A percentile compares a stretch with the other conserved stretches of the same genome.
Evolutionary conservation across 192 early-diverging fungal genomes (phyloP).

Genomic region (Allomyces javanicus): DNA sequence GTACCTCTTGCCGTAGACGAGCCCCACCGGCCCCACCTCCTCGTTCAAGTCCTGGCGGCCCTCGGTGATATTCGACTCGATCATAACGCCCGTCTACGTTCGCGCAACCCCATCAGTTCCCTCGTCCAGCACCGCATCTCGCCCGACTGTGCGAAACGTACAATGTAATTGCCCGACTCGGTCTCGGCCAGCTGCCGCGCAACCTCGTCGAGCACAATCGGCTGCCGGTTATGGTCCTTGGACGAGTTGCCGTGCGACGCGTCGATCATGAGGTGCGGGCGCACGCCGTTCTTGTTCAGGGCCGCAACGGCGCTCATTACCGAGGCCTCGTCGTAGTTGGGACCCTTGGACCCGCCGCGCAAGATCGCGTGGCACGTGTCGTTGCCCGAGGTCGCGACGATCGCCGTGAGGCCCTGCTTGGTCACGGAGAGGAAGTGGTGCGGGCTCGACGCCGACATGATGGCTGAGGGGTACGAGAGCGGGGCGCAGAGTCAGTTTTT

Average conservation of each 20-base stretch:
- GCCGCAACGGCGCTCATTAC: constrained; percentile 34
- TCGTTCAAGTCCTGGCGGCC: constrained; percentile 67
- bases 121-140: no score
- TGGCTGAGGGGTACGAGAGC: constrained; percentile 10
- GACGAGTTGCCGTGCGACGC: constrained; percentile 81
- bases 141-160: not conserved
- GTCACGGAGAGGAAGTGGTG: constrained; percentile 91
- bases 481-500: not conserved
- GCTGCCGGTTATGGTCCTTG: constrained; percentile 80
- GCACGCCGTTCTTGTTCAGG: constrained; percentile 39
- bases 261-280: constrained; percentile 73
- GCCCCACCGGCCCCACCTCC: constrained; percentile 26
- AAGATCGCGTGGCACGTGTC: constrained; percentile 72
- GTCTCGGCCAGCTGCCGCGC: constrained; percentile 44
- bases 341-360: constrained; percentile 68
- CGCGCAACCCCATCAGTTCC: no score
- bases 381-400: constrained; percentile 76
- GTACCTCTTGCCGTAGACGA: constrained; percentile 62
- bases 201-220: constrained; percentile 44
- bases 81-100: constrained; percentile 62
- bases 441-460: constrained; percentile 44
- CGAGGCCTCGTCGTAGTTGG: constrained; percentile 58
- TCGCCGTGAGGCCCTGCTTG: constrained; percentile 79
- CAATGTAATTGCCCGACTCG: constrained; percentile 12
- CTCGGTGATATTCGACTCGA: constrained; percentile 74